Conservation (phyloP, 1,284 basidiomycete genomes). For the Thecaphora thlaspeos region DNA sequence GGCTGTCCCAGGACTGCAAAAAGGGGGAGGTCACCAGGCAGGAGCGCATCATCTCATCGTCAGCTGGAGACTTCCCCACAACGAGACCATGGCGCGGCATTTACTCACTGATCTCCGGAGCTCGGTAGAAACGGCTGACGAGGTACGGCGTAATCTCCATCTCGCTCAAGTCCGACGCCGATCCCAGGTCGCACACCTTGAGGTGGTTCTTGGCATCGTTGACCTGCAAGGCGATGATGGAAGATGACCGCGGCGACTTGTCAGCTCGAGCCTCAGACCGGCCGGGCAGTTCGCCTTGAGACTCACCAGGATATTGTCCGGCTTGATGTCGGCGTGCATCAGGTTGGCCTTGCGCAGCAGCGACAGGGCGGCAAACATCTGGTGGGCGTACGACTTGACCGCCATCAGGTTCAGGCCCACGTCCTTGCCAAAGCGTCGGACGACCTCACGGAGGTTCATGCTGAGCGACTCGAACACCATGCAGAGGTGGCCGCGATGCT, state of each 20-base stretch:
- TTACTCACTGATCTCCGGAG: conserved; percentile 90
- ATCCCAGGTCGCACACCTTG: conserved; percentile 95
- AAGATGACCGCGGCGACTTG: too few species aligned
- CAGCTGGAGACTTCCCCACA: background rate
- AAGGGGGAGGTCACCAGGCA: background rate
- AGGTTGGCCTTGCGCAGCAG: conserved; percentile 83
- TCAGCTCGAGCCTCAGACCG: too few species aligned
- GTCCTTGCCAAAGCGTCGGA: conserved; percentile 98
- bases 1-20: conserved; percentile 82
- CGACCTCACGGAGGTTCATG: conserved; percentile 96
- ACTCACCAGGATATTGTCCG: conserved; percentile 52
- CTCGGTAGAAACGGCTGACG: conserved; percentile 95
- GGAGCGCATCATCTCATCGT: background rate
- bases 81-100: too few species aligned
- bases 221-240: conserved; percentile 62
- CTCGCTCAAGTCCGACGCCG: conserved; percentile 87
- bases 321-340: conserved; percentile 89
- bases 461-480: conserved; percentile 90
- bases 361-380: conserved; percentile 84
- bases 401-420: conserved; percentile 93
- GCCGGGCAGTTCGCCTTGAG: too few species aligned
- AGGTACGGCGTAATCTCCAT: conserved; percentile 98
- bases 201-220: conserved; percentile 90
- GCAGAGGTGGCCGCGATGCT: conserved; percentile 93
- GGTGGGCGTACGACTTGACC: conserved; percentile 95